Evolutionary conservation across 1,284 basidiomycete genomes (phyloP), one percentile per base, ranked within the genome.

Genomic region (Ceratorhiza oryzae-sativae): DNA sequence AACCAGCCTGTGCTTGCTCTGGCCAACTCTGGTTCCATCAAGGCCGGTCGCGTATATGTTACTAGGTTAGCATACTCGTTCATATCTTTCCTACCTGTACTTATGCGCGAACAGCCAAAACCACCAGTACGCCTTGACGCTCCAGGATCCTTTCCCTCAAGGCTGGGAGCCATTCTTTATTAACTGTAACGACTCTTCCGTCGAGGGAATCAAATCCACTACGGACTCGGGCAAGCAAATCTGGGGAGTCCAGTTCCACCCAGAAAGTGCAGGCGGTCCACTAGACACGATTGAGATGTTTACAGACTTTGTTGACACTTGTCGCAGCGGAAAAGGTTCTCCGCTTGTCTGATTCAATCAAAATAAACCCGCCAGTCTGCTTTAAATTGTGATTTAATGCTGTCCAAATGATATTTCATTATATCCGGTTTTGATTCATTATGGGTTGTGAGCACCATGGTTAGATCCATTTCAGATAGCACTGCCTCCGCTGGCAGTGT

Each of bases 151-250:
- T 2, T 97, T 97, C 90, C 95, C 95, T 32, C 83, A 86, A 73
- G 96, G 94, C 25, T 98, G 94, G 94, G 94, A 96, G 76, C 95
- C 95, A 0, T 97, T 96, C 86, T 97, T 97, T 84, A 95, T 97
- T 83, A 97, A 97, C 83, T 97, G 93, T 82, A 97, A 97, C 79
- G 93, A 97, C 82, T 96, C 94, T 23, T 96, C 93, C 0, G 94
- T 97, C n/a, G 95, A 97, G 79, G 95, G 95, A 46, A 97, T 98
- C 85, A 97, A 95, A 82, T 94, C 94, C 10, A 96, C 95, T 0
- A 79, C 83, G 0, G 90, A 90, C 25, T 94, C 93, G 41, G 94
- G 94, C 71, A 94, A 90, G 82, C 90, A 89, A 76, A 86, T 98
- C 36, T 97, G 94, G 94, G 96, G 95, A 76, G 94, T 96, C 20